These are phyloP conservation scores for Fusarium nodosum DNA, from an alignment of 2,329 filamentous ascomycete genomes.

Conservation along the genomic window DNA sequence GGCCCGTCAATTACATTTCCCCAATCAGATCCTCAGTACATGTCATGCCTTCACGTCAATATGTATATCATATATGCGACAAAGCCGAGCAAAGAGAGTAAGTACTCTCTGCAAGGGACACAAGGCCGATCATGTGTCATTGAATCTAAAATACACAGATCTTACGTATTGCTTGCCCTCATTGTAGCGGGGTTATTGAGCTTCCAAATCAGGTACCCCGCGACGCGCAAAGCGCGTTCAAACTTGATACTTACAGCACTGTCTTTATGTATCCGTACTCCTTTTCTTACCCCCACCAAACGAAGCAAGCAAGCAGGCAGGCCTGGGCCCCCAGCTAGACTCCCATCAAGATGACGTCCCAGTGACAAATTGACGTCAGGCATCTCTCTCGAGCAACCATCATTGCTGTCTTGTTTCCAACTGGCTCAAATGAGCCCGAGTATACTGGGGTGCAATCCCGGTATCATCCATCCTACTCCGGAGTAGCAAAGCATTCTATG, in stretches of 20 bases:
- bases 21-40: not conserved
- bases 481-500: slow-evolving; percentile 11
- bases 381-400: slow-evolving; percentile 31
- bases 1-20: slow-evolving; percentile 15
- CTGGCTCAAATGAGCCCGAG: slow-evolving; percentile 7
- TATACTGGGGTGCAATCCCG: slow-evolving; percentile 13
- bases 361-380: slow-evolving; percentile 42
- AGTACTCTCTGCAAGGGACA: slow-evolving; percentile 27
- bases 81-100: not conserved
- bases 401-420: slow-evolving; percentile 20
- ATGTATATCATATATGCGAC: not conserved
- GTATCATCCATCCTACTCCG: not conserved
- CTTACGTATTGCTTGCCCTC: slow-evolving; percentile 2
- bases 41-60: slow-evolving; percentile 3
- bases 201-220: slow-evolving; percentile 22
- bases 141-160: not conserved
- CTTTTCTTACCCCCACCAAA: slow-evolving; percentile 28
- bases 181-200: slow-evolving; percentile 4
- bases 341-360: slow-evolving; percentile 37
- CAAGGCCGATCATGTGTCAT: not conserved
- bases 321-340: not conserved
- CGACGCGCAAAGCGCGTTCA: slow-evolving; percentile 37
- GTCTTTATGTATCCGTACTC: not conserved
- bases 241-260: not conserved
- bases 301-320: slow-evolving; percentile 7